Evolutionary conservation across 2,329 filamentous ascomycete genomes (phyloP).

Genomic region (Tolypocladium tundrense): DNA sequence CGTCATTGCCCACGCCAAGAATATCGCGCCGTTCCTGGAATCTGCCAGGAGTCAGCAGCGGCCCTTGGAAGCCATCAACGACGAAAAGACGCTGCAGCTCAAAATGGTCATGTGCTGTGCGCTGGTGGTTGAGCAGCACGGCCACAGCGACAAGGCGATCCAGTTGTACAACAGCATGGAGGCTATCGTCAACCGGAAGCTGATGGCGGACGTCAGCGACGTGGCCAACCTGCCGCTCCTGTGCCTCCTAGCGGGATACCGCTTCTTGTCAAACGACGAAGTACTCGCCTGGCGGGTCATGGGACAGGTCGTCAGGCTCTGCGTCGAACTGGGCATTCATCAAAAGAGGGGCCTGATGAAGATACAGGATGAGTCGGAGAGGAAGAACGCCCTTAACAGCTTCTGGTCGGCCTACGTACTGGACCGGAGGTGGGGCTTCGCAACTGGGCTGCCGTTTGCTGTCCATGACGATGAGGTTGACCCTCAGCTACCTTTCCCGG

Average conservation of each 20-base stretch:
- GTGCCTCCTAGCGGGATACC: slow-evolving; percentile 50
- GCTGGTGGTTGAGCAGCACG: slow-evolving; percentile 66
- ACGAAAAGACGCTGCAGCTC: slow-evolving; percentile 54
- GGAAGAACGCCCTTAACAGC: slow-evolving; percentile 56
- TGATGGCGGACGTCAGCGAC: slow-evolving; percentile 43
- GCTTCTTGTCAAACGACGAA: slow-evolving; percentile 81
- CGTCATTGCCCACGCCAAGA: slow-evolving; percentile 59
- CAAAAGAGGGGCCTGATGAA: slow-evolving; percentile 61
- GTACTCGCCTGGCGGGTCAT: slow-evolving; percentile 78
- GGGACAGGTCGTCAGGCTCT: slow-evolving; percentile 71
- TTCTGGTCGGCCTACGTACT: slow-evolving; percentile 85
- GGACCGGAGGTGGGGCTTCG: slow-evolving; percentile 80
- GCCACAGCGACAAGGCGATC: slow-evolving; percentile 64
- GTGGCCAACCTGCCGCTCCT: slow-evolving; percentile 39
- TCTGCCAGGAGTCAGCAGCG: slow-evolving; percentile 24
- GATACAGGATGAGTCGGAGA: slow-evolving; percentile 59
- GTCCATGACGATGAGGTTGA: slow-evolving; percentile 83
- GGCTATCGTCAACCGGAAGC: slow-evolving; percentile 54
- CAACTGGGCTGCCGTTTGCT: slow-evolving; percentile 78
- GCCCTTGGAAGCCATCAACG: slow-evolving; percentile 28
- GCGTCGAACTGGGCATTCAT: slow-evolving; percentile 75
- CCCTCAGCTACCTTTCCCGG: slow-evolving; percentile 65
- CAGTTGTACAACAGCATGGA: slow-evolving; percentile 70
- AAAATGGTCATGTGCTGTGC: slow-evolving; percentile 78
- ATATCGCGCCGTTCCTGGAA: slow-evolving; percentile 64